Base-by-base conservation (phyloP, 768 basidiomycete genomes). In the Xerocomellus amylosporus region DNA sequence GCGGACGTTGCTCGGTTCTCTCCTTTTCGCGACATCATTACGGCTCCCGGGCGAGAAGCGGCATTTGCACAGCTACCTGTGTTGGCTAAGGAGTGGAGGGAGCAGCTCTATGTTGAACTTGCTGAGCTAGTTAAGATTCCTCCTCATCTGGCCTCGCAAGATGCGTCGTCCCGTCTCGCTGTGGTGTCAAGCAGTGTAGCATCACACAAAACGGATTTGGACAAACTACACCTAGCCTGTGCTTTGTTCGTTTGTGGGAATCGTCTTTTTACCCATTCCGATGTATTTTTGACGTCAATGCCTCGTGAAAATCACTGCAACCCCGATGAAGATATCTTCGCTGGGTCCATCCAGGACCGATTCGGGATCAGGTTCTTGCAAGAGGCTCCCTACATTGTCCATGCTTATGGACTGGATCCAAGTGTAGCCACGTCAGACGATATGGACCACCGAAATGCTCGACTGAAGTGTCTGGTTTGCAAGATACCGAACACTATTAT, bases 211-310 rank as follows among this genome's bases (percentile, higher is more conserved):
- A 15, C 20, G 6, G 9, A 14, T 5, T 15, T 7, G 5, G 33
- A 42, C 38, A 59, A 31, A 39, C n/a, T 59, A 24, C 36, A 15
- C 10, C 39, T 61, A 3, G 59, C 60, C 13, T 53, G 56, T 40
- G 58, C 51, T 14, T 9, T 54, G 20, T 59, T 60, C 33, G 5
- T 9, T 28, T 28, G 28, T n/a, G n/a, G n/a, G n/a, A n/a, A 0
- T 0, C 3, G 44, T 12, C 19, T n/a, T 19, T 53, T 34, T 17
- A 31, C 28, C n/a, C 19, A 47, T 46, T 47, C 39, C 4, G 46
- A 47, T 3, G 20, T 45, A 17, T 43, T 51, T 9, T 42, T 10
- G 2, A 15, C n/a, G 10, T 31, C 2, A 6, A 30, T 9, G 30
- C 30, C 30, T 30, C 30, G 30, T 30, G 9, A 30, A 30, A 30